Percentiles rank a stretch among this genome's conserved stretches.
Conservation (phyloP, 768 basidiomycete species). For the Tephrocybe rancida region DNA sequence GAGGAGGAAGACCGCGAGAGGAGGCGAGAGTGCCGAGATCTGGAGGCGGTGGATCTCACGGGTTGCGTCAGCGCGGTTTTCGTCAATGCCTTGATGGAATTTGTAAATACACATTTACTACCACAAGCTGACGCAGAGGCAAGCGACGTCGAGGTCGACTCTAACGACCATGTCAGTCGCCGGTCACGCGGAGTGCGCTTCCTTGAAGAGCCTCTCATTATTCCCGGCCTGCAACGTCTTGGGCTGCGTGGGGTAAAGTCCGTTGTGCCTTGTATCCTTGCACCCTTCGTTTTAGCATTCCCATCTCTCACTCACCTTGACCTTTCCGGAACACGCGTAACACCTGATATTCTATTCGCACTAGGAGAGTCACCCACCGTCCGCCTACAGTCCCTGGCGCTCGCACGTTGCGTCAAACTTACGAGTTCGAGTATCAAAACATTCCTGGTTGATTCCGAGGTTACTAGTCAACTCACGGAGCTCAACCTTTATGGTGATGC, state of each 20-base stretch:
- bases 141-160: slow-evolving; percentile 44
- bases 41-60: slow-evolving; percentile 91
- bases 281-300: slow-evolving; percentile 78
- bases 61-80: slow-evolving; percentile 94
- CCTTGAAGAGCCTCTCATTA: slow-evolving; percentile 54
- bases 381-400: slow-evolving; percentile 74
- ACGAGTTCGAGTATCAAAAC: slow-evolving; percentile 76
- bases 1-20: slow-evolving; percentile 82
- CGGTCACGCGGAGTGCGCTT: slow-evolving; percentile 31
- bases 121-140: slow-evolving; percentile 41
- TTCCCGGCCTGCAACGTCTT: slow-evolving; percentile 76
- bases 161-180: slow-evolving; percentile 25
- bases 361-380: slow-evolving; percentile 67
- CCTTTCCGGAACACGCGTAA: slow-evolving; percentile 85
- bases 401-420: slow-evolving; percentile 85
- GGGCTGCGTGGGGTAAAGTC: slow-evolving; percentile 84
- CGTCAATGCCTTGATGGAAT: slow-evolving; percentile 81
- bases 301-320: slow-evolving; percentile 89
- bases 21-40: slow-evolving; percentile 69
- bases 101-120: slow-evolving; percentile 69
- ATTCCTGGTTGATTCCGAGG: slow-evolving; percentile 72
- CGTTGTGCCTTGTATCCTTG: slow-evolving; percentile 66
- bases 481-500: slow-evolving; percentile 89
- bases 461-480: slow-evolving; percentile 64
- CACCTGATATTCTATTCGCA: slow-evolving; percentile 70